Evolutionary conservation across 306 rosid species (phyloP).

Genomic region (Trichosanthes cucumerina): DNA sequence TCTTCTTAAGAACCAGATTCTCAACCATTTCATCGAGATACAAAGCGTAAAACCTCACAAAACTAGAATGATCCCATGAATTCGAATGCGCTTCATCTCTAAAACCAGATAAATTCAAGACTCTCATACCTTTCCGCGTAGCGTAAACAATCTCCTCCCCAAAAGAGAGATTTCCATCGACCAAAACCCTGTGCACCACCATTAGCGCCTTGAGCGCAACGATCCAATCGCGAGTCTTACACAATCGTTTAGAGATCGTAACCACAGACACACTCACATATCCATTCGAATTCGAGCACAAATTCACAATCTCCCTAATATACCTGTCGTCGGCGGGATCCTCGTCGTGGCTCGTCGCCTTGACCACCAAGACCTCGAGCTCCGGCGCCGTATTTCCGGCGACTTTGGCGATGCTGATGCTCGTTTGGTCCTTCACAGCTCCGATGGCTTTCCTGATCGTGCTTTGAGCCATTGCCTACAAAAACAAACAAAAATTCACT

Average conservation of each 20-base stretch:
- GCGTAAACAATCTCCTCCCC: conserved; percentile 56
- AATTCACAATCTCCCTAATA: conserved; percentile 42
- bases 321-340: conserved; percentile 66
- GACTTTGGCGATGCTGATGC: conserved; percentile 81
- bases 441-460: conserved; percentile 88
- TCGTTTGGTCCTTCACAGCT: conserved; percentile 80
- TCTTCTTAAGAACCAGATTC: conserved; percentile 42
- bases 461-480: conserved; percentile 46
- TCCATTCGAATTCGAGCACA: conserved; percentile 41
- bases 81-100: conserved; percentile 77
- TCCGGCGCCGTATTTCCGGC: conserved; percentile 76
- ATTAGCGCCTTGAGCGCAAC: conserved; percentile 70
- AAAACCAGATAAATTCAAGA: conserved; percentile 55
- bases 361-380: conserved; percentile 69
- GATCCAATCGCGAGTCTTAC: conserved; percentile 74
- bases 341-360: conserved; percentile 74
- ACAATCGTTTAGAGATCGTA: conserved; percentile 48
- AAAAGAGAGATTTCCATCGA: conserved; percentile 63
- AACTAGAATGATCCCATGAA: conserved; percentile 65
- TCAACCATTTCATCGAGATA: conserved; percentile 71
- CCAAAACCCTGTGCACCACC: conserved; percentile 62
- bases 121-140: conserved; percentile 42
- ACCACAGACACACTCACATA: conserved; percentile 50
- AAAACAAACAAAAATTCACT: not conserved
- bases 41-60: conserved; percentile 56